phyloP scores from a whole-genome alignment of 1,284 basidiomycete genomes.

The Crocinoboletus sp. region DNA sequence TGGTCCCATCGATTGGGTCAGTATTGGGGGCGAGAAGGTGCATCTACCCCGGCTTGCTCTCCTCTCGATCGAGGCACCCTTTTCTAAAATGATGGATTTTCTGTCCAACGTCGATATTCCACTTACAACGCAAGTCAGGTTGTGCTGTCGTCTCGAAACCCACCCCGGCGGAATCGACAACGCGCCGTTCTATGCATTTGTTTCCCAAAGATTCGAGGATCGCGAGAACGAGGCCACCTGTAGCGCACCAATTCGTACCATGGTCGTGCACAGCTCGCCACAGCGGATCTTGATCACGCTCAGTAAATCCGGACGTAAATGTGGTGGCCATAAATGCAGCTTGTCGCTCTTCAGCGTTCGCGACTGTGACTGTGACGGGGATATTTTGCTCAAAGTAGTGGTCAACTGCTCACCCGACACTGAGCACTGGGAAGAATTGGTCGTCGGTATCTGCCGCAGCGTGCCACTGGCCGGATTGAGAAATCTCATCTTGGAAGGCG shows the following conservation, averaged over 20 bases:
- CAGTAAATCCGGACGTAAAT: background rate
- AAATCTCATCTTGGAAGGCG: background rate
- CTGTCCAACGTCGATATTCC: background rate
- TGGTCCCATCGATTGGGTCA: background rate
- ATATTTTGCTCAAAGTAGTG: background rate
- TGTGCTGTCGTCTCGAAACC: background rate
- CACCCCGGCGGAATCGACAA: background rate
- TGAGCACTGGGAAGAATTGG: background rate
- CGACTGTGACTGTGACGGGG: background rate
- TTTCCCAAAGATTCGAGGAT: background rate
- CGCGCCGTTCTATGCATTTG: background rate
- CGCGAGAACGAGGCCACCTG: background rate
- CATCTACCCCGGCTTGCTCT: background rate
- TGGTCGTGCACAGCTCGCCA: background rate
- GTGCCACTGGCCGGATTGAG: background rate
- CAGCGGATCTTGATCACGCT: background rate
- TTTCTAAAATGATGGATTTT: background rate
- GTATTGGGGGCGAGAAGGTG: background rate
- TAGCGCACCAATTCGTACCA: background rate
- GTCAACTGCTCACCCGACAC: background rate
- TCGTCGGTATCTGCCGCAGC: slow-evolving; percentile 2
- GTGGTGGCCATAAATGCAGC: background rate
- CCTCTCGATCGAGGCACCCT: background rate
- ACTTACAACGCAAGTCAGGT: background rate
- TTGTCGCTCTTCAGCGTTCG: background rate